Evolutionary conservation across 352 stramenopile species (phyloP).

Genomic region (Phytophthora hybrid): DNA sequence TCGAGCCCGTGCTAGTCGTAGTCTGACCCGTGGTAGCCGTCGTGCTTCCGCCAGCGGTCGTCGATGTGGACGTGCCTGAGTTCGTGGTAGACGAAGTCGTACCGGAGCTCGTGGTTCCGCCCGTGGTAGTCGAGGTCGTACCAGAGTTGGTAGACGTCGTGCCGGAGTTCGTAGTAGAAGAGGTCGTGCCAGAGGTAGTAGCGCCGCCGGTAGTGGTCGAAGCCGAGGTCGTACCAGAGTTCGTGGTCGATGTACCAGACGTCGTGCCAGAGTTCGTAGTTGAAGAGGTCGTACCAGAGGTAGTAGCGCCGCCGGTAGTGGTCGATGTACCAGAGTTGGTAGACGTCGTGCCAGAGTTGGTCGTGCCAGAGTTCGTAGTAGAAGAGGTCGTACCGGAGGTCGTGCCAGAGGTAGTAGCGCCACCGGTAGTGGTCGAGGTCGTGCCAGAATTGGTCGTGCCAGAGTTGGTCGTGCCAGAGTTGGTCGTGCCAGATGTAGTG

Average conservation of each 20-base stretch:
- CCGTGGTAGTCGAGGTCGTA: slow-evolving; percentile 12
- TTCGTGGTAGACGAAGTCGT: slow-evolving; percentile 3
- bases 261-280: slow-evolving; percentile 13
- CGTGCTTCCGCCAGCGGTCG: slow-evolving; percentile 14
- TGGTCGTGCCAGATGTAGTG: slow-evolving; percentile 18
- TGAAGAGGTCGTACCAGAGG: slow-evolving; percentile 24
- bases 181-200: too few relatives aligned
- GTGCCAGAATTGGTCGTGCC: slow-evolving; percentile 3
- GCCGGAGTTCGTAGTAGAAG: background rate
- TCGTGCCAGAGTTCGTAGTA: slow-evolving; percentile 10
- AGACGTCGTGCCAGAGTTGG: background rate
- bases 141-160: slow-evolving; percentile 19
- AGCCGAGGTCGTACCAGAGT: slow-evolving; percentile 9
- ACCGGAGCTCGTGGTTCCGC: background rate
- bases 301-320: too few relatives aligned
- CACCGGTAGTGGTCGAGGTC: slow-evolving; percentile 5
- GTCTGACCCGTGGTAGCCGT: slow-evolving; percentile 22
- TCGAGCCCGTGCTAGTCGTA: slow-evolving; percentile 19
- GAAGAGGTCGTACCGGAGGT: too few relatives aligned
- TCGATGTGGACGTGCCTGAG: slow-evolving; percentile 15
- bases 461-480: slow-evolving; percentile 11
- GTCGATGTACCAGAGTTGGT: slow-evolving; percentile 8
- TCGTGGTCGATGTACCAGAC: background rate
- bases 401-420: too few relatives aligned
- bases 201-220: background rate